Conservation (phyloP, 257 asterid genomes). For the Osmanthus fragrans region DNA sequence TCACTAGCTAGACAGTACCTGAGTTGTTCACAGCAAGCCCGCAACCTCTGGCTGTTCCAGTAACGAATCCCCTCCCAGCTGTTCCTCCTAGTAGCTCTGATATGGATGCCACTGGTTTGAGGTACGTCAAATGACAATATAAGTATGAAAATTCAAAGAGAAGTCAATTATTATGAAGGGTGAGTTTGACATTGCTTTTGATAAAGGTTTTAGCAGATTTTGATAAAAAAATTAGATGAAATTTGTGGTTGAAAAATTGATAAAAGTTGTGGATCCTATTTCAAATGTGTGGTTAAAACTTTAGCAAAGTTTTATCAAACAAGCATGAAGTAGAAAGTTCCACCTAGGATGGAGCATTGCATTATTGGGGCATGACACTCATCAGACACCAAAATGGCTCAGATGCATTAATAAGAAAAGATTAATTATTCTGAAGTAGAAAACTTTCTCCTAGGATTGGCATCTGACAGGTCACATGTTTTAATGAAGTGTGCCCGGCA, state of each 20-base stretch:
- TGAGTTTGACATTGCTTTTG: no score
- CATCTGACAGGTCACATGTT: background rate
- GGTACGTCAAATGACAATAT: slow-evolving; percentile 33
- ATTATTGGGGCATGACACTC: background rate
- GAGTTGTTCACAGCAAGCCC: slow-evolving; percentile 33
- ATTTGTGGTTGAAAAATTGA: no score
- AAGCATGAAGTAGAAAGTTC: background rate
- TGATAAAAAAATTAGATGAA: no score
- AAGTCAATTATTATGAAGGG: background rate
- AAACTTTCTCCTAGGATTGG: background rate
- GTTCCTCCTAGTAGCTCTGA: slow-evolving; percentile 37
- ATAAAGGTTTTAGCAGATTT: no score
- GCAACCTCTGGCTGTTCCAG: slow-evolving; percentile 34
- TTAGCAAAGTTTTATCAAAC: no score
- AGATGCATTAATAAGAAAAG: no score
- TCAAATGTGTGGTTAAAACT: no score
- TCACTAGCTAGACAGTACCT: slow-evolving; percentile 46
- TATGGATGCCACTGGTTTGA: slow-evolving; percentile 74
- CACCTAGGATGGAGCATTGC: background rate
- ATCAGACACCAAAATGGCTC: background rate
- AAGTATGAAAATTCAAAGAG: background rate
- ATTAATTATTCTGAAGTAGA: background rate
- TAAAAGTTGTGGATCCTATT: no score
- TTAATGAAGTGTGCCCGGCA: background rate
- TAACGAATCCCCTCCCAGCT: slow-evolving; percentile 33